phyloP scores from a whole-genome alignment of 805 yeast genomes.

The Hanseniaspora occidentalis region DNA sequence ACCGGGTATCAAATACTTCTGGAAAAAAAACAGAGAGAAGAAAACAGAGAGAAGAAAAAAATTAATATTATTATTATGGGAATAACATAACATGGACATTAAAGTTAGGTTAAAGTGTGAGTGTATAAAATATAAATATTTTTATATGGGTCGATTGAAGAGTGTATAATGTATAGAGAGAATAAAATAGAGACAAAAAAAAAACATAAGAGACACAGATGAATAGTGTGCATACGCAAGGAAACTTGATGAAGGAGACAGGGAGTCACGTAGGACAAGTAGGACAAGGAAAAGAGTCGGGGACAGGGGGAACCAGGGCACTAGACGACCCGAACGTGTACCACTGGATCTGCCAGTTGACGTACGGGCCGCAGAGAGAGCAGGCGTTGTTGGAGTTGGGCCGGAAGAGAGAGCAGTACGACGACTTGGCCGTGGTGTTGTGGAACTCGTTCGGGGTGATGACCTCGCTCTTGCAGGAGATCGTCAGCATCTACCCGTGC shows the following conservation, averaged over 20 bases:
- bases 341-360: conserved; percentile 81
- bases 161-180: background rate
- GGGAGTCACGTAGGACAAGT: conserved; percentile 1
- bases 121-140: no score
- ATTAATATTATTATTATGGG: no score
- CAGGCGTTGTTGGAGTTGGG: conserved; percentile 88
- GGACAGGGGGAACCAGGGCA: conserved; percentile 27
- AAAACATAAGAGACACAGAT: conserved; percentile 6
- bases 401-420: conserved; percentile 87
- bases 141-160: no score
- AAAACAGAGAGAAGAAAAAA: no score
- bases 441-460: conserved; percentile 97
- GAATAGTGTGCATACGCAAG: no score
- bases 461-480: conserved; percentile 83
- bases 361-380: conserved; percentile 83
- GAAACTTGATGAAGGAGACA: conserved; percentile 2
- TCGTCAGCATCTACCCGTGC: conserved; percentile 79
- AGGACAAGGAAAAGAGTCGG: no score
- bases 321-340: conserved; percentile 72
- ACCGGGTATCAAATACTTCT: no score
- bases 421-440: conserved; percentile 79
- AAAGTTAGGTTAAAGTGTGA: no score
- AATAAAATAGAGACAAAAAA: conserved; percentile 2
- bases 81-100: no score
- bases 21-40: no score